Conservation (phyloP, 2,329 filamentous ascomycete species). For the Pseudogymnoascus verrucosus region DNA sequence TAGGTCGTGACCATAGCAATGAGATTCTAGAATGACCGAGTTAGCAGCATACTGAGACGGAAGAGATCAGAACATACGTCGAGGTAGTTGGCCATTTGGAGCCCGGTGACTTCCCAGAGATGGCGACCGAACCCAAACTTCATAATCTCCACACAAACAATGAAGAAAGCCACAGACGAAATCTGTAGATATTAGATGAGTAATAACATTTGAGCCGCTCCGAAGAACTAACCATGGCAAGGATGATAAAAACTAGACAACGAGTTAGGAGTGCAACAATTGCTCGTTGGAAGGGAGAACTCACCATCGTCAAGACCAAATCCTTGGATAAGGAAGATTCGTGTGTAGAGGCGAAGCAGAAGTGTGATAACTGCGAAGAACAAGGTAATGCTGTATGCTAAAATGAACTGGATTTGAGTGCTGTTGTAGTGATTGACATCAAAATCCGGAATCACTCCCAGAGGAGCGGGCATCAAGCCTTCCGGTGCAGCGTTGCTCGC, state of each 20-base stretch:
- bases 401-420: neutral
- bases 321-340: neutral
- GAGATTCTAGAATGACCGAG: neutral
- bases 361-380: neutral
- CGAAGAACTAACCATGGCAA: neutral
- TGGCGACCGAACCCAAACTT: neutral
- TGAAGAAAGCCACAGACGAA: neutral
- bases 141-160: slow-evolving; percentile 3
- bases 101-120: neutral
- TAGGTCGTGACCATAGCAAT: slow-evolving; percentile 6
- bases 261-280: neutral
- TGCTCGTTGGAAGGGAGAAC: neutral
- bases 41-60: neutral
- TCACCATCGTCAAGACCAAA: slow-evolving; percentile 8
- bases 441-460: slow-evolving; percentile 1
- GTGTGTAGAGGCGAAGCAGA: neutral
- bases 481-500: slow-evolving; percentile 1
- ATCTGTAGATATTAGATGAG: neutral
- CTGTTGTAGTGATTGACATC: neutral
- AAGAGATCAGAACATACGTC: neutral
- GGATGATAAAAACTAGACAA: neutral
- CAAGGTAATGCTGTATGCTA: neutral
- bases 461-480: slow-evolving; percentile 5
- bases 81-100: slow-evolving; percentile 2
- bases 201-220: neutral